Evolutionary conservation across 371 early-diverging fungal species (phyloP).

Genomic region (Globomyces sp.): DNA sequence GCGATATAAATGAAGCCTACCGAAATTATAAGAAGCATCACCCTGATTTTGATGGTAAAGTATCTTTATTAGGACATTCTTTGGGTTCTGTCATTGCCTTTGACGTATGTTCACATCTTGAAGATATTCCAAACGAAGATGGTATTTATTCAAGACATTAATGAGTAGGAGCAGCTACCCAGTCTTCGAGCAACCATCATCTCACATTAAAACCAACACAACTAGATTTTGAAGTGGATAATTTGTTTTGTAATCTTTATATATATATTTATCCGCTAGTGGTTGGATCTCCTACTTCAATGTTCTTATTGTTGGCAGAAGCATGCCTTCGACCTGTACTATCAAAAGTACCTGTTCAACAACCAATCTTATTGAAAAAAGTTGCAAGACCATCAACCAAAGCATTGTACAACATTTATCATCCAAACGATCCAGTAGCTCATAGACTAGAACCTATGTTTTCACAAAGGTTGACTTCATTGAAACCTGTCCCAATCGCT

Average conservation of each 20-base stretch:
- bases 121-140: no score
- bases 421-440: constrained; percentile 62
- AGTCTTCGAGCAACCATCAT: no score
- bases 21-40: constrained; percentile 61
- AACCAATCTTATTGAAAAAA: constrained; percentile 1
- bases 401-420: constrained; percentile 79
- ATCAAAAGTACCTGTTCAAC: constrained; percentile 18
- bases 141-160: no score
- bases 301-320: constrained; percentile 73
- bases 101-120: constrained; percentile 39
- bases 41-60: constrained; percentile 76
- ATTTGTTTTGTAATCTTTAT: constrained; percentile 33
- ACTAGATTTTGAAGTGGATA: constrained; percentile 45
- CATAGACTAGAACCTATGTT: constrained; percentile 75
- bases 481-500: constrained; percentile 69
- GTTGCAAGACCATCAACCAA: constrained; percentile 55
- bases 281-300: constrained; percentile 73
- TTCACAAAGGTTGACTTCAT: constrained; percentile 46
- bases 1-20: constrained; percentile 73
- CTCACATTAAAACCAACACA: not conserved
- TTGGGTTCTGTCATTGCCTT: constrained; percentile 74
- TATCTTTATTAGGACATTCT: constrained; percentile 78
- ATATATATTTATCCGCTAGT: no score
- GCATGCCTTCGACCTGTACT: constrained; percentile 42
- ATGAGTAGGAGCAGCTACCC: no score